A percentile compares a stretch with the other conserved stretches of the same genome.
These are phyloP conservation scores for Russula sp. DNA, from an alignment of 768 basidiomycete genomes.

Conservation along the genomic window DNA sequence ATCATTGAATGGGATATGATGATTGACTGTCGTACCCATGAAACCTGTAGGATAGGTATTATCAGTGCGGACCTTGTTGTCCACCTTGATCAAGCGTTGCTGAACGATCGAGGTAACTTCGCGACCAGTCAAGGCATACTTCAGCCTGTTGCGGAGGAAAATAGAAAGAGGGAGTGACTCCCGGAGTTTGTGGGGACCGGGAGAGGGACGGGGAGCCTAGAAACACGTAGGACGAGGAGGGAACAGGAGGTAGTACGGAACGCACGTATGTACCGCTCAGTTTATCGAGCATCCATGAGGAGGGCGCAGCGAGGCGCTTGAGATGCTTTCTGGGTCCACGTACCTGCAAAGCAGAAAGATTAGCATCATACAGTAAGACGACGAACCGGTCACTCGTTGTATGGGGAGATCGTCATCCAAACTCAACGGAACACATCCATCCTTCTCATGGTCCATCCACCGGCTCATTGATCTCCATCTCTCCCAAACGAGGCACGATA, in stretches of 20 bases:
- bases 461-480: constrained; percentile 5
- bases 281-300: constrained; percentile 99
- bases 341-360: constrained; percentile 48
- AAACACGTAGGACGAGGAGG: constrained; percentile 6
- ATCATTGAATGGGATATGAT: neutral
- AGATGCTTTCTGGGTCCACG: constrained; percentile 99
- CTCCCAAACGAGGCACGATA: neutral
- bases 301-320: constrained; percentile 95
- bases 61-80: constrained; percentile 97
- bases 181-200: constrained; percentile 98
- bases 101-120: constrained; percentile 94
- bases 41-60: constrained; percentile 95
- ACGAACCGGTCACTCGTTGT: constrained; percentile 14
- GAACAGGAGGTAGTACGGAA: constrained; percentile 12
- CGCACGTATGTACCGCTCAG: constrained; percentile 89
- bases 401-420: constrained; percentile 28
- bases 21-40: constrained; percentile 61
- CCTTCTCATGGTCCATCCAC: constrained; percentile 21
- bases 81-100: constrained; percentile 97
- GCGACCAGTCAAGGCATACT: constrained; percentile 95
- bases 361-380: constrained; percentile 21
- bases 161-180: constrained; percentile 96
- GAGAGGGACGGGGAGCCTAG: constrained; percentile 91
- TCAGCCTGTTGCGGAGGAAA: constrained; percentile 98
- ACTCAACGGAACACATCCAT: constrained; percentile 29